phyloP scores from a whole-genome alignment of 192 early-diverging fungal genomes.

The Radiomyces spectabilis region DNA sequence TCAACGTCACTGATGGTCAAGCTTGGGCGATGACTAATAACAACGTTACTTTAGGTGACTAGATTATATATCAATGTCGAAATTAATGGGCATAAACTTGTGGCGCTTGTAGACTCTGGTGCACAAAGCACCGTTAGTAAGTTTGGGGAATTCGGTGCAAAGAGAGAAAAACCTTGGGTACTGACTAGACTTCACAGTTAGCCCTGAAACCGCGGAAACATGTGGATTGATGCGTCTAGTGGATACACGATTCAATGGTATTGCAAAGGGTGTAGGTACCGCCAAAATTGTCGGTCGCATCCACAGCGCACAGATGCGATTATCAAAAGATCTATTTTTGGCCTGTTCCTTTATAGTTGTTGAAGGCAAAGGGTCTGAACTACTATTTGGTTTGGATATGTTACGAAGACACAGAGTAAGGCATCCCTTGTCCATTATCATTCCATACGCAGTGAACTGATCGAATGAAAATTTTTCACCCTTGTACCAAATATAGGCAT shows the following conservation, averaged over 20 bases:
- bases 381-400: slow-evolving; percentile 96
- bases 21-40: too few species aligned
- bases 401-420: slow-evolving; percentile 64
- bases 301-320: slow-evolving; percentile 78
- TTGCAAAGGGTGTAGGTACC: slow-evolving; percentile 90
- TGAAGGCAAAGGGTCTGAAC: slow-evolving; percentile 83
- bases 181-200: slow-evolving; percentile 32
- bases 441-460: too few species aligned
- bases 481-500: too few species aligned
- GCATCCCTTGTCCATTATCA: too few species aligned
- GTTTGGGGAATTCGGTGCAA: slow-evolving; percentile 2
- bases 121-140: slow-evolving; percentile 90
- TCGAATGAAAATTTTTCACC: too few species aligned
- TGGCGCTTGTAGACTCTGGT: slow-evolving; percentile 95
- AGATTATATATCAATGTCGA: slow-evolving; percentile 88
- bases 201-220: slow-evolving; percentile 54
- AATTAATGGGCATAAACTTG: slow-evolving; percentile 84
- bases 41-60: slow-evolving; percentile 43
- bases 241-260: slow-evolving; percentile 81
- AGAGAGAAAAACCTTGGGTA: background rate
- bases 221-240: slow-evolving; percentile 87
- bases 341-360: slow-evolving; percentile 90
- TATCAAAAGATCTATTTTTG: slow-evolving; percentile 68
- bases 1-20: too few species aligned
- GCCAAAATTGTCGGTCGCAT: slow-evolving; percentile 97